Base-by-base conservation (phyloP, 345 rosid genomes). In the Boechera retrofracta region DNA sequence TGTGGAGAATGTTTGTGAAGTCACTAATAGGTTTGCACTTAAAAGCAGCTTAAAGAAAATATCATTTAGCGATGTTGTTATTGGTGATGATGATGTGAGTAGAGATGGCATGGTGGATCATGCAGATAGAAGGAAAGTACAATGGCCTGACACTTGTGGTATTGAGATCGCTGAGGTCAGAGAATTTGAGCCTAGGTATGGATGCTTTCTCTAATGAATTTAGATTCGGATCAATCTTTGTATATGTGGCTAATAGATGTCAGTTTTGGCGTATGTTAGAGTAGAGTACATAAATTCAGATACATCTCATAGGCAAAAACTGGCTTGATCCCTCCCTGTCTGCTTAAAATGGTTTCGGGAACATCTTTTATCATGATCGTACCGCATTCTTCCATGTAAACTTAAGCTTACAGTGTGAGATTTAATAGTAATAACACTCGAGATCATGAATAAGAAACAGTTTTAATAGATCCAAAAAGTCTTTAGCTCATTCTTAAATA, bases 121-220 rank as follows among this genome's bases (percentile, higher is more conserved):
- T 64, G 64, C 67, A 21, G 95, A 83, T 21, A 82, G 84, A 81
- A 87, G 95, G 79, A 96, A 87, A 90, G 98, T 96, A 73, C 98
- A 89, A 79, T 96, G 99, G 99, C 88, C 91, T 10, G 98, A 96
- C 81, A 85, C 85, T 18, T 85, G 92, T 76, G 98, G 99, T 26
- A 87, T 82, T 75, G 98, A 91, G 79, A 93, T 96, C 63, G 89
- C 75, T 53, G 94, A 96, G 81, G 85, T 93, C 81, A 85, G 87
- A 82, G 99, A 93, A 83, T 96, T 93, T 83, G 98, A 89, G 73
- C 97, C 99, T 80, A 96, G 99, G 99, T 96, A 89, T 58, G 78
- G 12, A 60, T 52, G 5, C 28, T 52, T 24, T 66, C 63, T 33
- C 69, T 66, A 38, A n/a, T 35, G 35, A 32, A 0, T 6, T 33